Conservation (phyloP, 805 yeast species). For the Maudiozyma bulderi region DNA sequence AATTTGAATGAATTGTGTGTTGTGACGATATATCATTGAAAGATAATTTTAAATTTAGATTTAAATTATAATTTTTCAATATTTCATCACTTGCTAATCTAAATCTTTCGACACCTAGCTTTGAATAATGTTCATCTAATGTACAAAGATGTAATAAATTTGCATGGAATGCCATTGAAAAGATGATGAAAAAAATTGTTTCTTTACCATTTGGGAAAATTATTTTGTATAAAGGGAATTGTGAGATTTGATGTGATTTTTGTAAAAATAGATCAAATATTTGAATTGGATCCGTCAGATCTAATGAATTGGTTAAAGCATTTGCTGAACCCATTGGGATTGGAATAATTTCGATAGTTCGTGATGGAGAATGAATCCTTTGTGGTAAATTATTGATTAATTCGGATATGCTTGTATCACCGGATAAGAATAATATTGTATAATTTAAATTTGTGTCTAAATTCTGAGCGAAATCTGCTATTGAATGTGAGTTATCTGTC, state of each 20-base stretch:
- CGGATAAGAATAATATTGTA: slow-evolving; percentile 59
- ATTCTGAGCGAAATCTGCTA: slow-evolving; percentile 32
- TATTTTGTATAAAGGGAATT: slow-evolving; percentile 29
- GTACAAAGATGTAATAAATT: slow-evolving; percentile 65
- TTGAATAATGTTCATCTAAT: slow-evolving; percentile 57
- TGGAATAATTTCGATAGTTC: slow-evolving; percentile 16
- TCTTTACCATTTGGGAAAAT: slow-evolving; percentile 21
- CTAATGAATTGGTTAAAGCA: slow-evolving; percentile 59
- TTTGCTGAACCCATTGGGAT: slow-evolving; percentile 86
- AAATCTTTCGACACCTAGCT: slow-evolving; percentile 59
- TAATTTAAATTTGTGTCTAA: slow-evolving; percentile 20
- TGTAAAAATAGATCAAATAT: slow-evolving; percentile 32
- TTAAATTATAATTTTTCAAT: slow-evolving; percentile 31
- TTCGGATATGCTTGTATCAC: slow-evolving; percentile 80
- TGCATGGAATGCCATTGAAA: slow-evolving; percentile 83
- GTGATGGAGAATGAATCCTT: not conserved
- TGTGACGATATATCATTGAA: not conserved
- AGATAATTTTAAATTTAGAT: slow-evolving; percentile 7
- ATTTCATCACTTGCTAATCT: slow-evolving; percentile 54
- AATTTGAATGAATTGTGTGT: slow-evolving; percentile 4
- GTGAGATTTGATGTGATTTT: slow-evolving; percentile 5
- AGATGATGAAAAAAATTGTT: slow-evolving; percentile 46
- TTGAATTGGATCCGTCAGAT: slow-evolving; percentile 27
- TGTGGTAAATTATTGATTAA: slow-evolving; percentile 44
- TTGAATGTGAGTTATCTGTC: slow-evolving; percentile 34